A percentile compares a stretch with the other conserved stretches of the same genome.
phyloP scores from a whole-genome alignment of 345 rosid species.

The Eucalyptus albens region DNA sequence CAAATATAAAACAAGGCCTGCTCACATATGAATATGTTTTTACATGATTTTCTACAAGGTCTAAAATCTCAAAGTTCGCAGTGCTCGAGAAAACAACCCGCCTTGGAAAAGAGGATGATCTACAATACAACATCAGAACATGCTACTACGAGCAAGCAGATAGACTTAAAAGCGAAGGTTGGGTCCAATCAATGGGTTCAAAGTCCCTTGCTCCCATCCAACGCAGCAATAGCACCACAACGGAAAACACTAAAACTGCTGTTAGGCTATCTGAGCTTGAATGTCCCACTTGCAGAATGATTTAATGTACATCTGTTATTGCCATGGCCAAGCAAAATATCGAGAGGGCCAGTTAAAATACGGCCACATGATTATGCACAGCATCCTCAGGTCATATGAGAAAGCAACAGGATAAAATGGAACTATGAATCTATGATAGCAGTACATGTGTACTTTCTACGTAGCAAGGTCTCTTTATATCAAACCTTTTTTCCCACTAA shows the following conservation, averaged over 20 bases:
- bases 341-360: background rate
- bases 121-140: background rate
- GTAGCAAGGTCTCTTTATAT: background rate
- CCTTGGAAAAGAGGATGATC: background rate
- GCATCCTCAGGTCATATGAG: background rate
- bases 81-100: background rate
- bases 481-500: background rate
- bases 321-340: background rate
- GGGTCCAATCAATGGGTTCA: background rate
- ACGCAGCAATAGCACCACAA: background rate
- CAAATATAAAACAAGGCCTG: background rate
- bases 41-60: background rate
- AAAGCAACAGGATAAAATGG: background rate
- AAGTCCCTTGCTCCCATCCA: background rate
- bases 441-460: background rate
- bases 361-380: background rate
- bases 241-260: background rate
- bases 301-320: background rate
- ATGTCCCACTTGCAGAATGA: background rate
- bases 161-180: background rate
- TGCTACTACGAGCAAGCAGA: background rate
- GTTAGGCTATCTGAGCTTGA: background rate
- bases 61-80: background rate
- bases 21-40: background rate
- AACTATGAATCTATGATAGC: background rate